These are phyloP conservation scores for Fusarium pseudoanthophilum DNA, from an alignment of 2,329 filamentous ascomycete species.

Conservation along the genomic window DNA sequence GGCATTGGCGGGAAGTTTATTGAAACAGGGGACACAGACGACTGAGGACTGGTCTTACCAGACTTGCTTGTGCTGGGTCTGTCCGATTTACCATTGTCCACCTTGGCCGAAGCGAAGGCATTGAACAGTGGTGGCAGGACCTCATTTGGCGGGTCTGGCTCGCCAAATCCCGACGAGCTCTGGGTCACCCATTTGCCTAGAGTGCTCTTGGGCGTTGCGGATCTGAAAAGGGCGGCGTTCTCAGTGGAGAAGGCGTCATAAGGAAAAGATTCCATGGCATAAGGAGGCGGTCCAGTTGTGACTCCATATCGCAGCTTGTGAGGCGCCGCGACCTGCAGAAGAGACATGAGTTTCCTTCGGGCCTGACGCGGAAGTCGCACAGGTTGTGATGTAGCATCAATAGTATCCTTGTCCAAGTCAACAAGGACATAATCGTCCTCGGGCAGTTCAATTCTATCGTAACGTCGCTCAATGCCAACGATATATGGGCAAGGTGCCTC, in stretches of 20 bases:
- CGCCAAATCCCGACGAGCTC: slow-evolving; percentile 88
- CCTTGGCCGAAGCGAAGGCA: slow-evolving; percentile 82
- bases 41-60: slow-evolving; percentile 69
- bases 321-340: slow-evolving; percentile 90
- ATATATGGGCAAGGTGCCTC: slow-evolving; percentile 98
- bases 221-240: slow-evolving; percentile 81
- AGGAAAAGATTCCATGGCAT: slow-evolving; percentile 92
- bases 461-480: slow-evolving; percentile 92
- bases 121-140: slow-evolving; percentile 82
- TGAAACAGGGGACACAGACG: slow-evolving; percentile 80
- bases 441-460: slow-evolving; percentile 85
- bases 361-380: slow-evolving; percentile 85
- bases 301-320: slow-evolving; percentile 90
- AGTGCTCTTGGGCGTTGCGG: slow-evolving; percentile 74
- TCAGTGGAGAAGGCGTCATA: slow-evolving; percentile 91
- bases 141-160: slow-evolving; percentile 64
- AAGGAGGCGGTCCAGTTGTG: slow-evolving; percentile 86
- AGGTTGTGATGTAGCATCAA: slow-evolving; percentile 85
- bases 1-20: slow-evolving; percentile 80
- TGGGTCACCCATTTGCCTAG: slow-evolving; percentile 88
- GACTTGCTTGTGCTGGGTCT: slow-evolving; percentile 81
- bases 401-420: slow-evolving; percentile 89
- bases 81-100: slow-evolving; percentile 73
- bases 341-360: slow-evolving; percentile 85
- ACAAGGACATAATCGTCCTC: slow-evolving; percentile 97